Evolutionary conservation across 2,329 filamentous ascomycete genomes (phyloP).

Genomic region (Fusarium coffeatum): DNA sequence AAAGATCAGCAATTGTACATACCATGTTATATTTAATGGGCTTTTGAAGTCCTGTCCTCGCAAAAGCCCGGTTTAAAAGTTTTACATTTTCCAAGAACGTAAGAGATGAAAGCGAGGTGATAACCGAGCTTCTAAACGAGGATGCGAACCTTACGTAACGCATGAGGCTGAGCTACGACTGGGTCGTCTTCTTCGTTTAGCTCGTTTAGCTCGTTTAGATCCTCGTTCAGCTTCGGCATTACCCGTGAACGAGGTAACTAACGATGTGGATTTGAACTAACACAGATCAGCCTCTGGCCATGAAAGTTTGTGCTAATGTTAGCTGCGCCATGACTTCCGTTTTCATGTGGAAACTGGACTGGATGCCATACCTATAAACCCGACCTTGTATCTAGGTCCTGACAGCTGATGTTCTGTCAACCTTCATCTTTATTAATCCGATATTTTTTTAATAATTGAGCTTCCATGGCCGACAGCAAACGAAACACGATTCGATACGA

Average conservation of each 20-base stretch:
- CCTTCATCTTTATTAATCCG: too few relatives aligned
- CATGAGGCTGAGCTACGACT: background rate
- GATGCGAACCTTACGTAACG: background rate
- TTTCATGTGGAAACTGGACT: background rate
- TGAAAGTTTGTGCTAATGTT: background rate
- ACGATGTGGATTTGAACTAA: background rate
- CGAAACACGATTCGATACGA: background rate
- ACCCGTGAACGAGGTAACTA: background rate
- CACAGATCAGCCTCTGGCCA: background rate
- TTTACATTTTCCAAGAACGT: background rate
- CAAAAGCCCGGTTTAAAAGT: background rate
- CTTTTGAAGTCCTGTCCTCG: rapidly evolving
- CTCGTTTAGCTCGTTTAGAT: background rate
- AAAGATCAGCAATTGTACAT: rapidly evolving
- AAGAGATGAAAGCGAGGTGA: background rate
- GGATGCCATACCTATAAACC: too few relatives aligned
- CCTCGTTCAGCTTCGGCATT: background rate
- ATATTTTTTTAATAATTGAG: too few relatives aligned
- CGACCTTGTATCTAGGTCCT: too few relatives aligned
- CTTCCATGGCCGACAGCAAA: background rate
- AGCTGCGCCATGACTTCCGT: background rate
- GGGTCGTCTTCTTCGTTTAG: background rate
- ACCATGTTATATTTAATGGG: background rate
- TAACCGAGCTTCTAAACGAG: background rate
- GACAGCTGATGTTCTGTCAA: too few relatives aligned